Percentiles rank a stretch among this genome's conserved stretches.
These are phyloP conservation scores for Thymus quinquecostatus DNA, from an alignment of 257 asterid species.

Conservation along the genomic window DNA sequence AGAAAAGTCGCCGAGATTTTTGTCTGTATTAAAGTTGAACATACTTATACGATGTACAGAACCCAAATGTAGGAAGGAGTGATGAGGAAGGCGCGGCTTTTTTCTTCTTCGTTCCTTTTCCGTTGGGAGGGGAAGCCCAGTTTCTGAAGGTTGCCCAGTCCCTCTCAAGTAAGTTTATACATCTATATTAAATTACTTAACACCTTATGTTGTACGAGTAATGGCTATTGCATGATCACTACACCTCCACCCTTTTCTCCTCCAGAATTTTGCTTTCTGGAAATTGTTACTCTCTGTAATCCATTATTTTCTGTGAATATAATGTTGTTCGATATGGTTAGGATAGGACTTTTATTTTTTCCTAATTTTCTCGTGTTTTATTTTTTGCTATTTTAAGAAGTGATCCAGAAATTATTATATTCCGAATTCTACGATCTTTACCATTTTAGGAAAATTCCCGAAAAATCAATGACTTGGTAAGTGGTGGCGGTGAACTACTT, in stretches of 20 bases:
- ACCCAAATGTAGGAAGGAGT: background rate
- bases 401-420: background rate
- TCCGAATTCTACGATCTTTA: background rate
- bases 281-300: background rate
- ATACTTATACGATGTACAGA: constrained; percentile 6
- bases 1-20: constrained; percentile 13
- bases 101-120: constrained; percentile 2
- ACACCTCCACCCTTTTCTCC: constrained; percentile 1
- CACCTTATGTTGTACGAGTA: constrained; percentile 20
- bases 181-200: background rate
- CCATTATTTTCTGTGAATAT: background rate
- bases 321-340: background rate
- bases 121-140: constrained; percentile 23
- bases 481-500: background rate
- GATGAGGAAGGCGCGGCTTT: background rate
- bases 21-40: constrained; percentile 22
- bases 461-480: background rate
- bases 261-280: constrained; percentile 13
- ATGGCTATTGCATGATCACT: background rate
- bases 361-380: background rate
- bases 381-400: too few relatives aligned
- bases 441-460: too few relatives aligned
- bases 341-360: background rate
- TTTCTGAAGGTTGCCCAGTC: constrained; percentile 32
- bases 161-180: constrained; percentile 21